Percentiles rank a stretch among this genome's conserved stretches.
These are phyloP conservation scores for Hypomontagnella monticulosa DNA, from an alignment of 495 filamentous ascomycete species.

Conservation along the genomic window DNA sequence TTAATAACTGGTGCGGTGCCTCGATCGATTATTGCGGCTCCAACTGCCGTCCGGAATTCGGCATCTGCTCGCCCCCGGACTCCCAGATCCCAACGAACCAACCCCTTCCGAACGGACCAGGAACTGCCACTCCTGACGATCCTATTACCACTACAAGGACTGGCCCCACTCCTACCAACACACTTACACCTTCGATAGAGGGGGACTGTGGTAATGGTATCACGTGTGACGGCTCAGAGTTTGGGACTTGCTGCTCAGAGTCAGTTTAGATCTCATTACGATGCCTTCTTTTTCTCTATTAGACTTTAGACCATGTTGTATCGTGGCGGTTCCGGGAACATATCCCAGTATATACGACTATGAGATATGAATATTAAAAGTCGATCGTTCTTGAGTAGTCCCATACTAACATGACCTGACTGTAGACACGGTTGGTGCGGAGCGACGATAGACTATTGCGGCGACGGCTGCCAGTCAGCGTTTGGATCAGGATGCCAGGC, in stretches of 20 bases:
- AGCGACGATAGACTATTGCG: conserved; percentile 51
- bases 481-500: conserved; percentile 53
- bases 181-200: conserved; percentile 42
- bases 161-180: conserved; percentile 36
- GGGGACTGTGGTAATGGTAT: conserved; percentile 55
- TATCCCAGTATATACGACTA: conserved; percentile 1
- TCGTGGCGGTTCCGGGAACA: neutral
- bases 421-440: conserved; percentile 50
- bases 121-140: conserved; percentile 23
- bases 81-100: conserved; percentile 17
- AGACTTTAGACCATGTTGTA: neutral
- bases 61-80: conserved; percentile 53
- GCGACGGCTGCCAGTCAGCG: conserved; percentile 49
- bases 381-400: neutral
- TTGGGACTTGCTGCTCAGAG: conserved; percentile 54
- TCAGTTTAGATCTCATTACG: conserved; percentile 34
- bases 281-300: neutral
- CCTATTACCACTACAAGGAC: conserved; percentile 22
- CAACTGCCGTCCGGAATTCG: conserved; percentile 60
- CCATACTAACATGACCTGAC: conserved; percentile 10
- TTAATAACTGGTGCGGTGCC: conserved; percentile 59
- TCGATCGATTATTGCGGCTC: conserved; percentile 60
- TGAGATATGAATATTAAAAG: conserved; percentile 24
- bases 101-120: conserved; percentile 30
- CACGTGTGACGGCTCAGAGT: conserved; percentile 54